Evolutionary conservation across 1,139 yeast species (phyloP), one percentile per base, ranked within the genome.

Genomic region (Kazachstania sp.): DNA sequence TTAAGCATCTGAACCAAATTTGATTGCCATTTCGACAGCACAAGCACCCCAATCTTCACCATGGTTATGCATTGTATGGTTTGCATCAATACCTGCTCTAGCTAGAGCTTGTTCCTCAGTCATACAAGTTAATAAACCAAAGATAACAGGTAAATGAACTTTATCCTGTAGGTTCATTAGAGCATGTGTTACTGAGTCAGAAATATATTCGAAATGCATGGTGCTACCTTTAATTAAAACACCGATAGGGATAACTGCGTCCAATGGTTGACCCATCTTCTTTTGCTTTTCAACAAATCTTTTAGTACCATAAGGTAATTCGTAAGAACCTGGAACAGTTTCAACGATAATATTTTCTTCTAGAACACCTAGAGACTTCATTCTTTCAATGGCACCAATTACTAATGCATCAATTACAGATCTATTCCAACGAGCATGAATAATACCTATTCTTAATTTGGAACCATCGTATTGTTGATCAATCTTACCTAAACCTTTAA

Each of bases 11-110:
- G 55, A 52, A 35, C 65, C 64, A 46, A 65, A 73, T 52, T 84
- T 85, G 39, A 72, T 55, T 11, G 83, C 81, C 97, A 88, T 90
- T 71, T 92, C 98, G 36, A 92, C 95, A n/a, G 97, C 97, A 50
- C 97, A 97, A 41, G 95, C 92, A 58, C 95, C 98, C 97, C 97
- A 92, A 68, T 92, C 97, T 62, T 79, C 87, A 53, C 98, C 98
- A 64, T 92, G 98, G 71, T 92, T 92, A 69, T 92, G 98, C 81
- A 79, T 77, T 52, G 72, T 67, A 32, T 59, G 54, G 28, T 73
- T 75, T 43, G 82, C 86, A 51, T 82, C 77, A 53, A 92, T 70
- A n/a, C 97, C 98, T 11, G 97, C 95, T 68, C 98, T 81, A 32
- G 83, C 82, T 58, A 83, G 77, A 18, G 98, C 98, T 70, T 92